A percentile compares a stretch with the other conserved stretches of the same genome.
phyloP scores from a whole-genome alignment of 495 filamentous ascomycete species.

The Neurospora africana region DNA sequence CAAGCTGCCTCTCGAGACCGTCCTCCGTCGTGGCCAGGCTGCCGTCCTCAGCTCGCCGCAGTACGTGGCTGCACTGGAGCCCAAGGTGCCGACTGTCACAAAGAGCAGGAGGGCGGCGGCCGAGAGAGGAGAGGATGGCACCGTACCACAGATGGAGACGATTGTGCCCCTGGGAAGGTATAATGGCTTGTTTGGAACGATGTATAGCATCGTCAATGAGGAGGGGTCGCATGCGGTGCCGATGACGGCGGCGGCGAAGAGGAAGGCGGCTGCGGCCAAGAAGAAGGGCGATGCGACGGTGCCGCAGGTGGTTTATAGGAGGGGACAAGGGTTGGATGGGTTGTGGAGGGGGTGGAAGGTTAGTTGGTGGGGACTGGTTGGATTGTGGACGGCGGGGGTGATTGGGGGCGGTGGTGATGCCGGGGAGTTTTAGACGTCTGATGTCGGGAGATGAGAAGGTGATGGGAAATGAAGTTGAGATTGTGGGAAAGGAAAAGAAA shows the following conservation, averaged over 20 bases:
- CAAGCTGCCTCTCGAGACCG: conserved; percentile 82
- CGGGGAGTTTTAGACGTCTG: conserved; percentile 30
- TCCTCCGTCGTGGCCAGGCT: conserved; percentile 79
- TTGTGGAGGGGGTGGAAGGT: conserved; percentile 91
- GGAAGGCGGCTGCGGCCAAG: not conserved
- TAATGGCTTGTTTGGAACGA: conserved; percentile 70
- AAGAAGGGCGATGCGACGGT: conserved; percentile 7
- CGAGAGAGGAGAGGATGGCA: not conserved
- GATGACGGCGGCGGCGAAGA: conserved; percentile 16
- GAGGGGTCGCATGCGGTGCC: conserved; percentile 50
- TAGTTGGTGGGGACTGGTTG: conserved; percentile 89
- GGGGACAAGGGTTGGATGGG: conserved; percentile 74
- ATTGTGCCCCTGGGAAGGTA: conserved; percentile 68
- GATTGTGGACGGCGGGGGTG: conserved; percentile 55
- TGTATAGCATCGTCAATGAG: conserved; percentile 77
- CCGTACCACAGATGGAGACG: conserved; percentile 41
- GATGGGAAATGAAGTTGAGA: not conserved
- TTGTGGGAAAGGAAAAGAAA: not conserved
- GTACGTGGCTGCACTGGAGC: conserved; percentile 34
- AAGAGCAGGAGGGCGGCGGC: conserved; percentile 19
- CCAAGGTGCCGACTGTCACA: conserved; percentile 4
- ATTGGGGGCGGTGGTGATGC: conserved; percentile 33
- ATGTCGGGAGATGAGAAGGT: not conserved
- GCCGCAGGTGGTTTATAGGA: conserved; percentile 39
- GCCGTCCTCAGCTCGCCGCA: conserved; percentile 39